phyloP scores from a whole-genome alignment of 108 stramenopile species.

The Nitzschia palea region DNA sequence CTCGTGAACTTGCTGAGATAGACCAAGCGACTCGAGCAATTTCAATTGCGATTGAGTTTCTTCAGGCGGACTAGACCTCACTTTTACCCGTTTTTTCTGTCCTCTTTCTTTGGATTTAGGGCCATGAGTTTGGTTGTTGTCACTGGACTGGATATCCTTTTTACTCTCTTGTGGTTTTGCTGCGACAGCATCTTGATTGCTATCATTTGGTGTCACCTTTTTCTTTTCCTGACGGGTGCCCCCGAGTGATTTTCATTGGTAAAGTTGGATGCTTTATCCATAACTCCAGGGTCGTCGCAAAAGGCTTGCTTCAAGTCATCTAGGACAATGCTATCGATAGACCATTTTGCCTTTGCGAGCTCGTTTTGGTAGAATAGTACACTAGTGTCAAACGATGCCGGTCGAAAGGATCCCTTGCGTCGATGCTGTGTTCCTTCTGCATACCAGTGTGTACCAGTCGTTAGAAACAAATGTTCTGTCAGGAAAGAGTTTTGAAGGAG shows the following conservation, averaged over 20 bases:
- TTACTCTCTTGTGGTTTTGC: slow-evolving; percentile 14
- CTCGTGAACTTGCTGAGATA: slow-evolving; percentile 6
- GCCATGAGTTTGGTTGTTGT: neutral
- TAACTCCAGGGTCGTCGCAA: slow-evolving; percentile 31
- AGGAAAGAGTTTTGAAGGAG: slow-evolving; percentile 36
- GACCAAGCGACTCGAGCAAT: slow-evolving; percentile 26
- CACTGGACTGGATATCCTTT: slow-evolving; percentile 1
- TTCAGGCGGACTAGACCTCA: too few species aligned
- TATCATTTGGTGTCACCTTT: neutral
- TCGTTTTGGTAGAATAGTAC: slow-evolving; percentile 80
- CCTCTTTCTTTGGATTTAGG: slow-evolving; percentile 5
- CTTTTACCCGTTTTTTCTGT: too few species aligned
- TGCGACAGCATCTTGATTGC: neutral
- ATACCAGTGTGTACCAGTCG: slow-evolving; percentile 72
- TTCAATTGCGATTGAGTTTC: slow-evolving; percentile 24
- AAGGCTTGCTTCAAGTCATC: slow-evolving; percentile 48
- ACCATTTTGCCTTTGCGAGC: slow-evolving; percentile 54
- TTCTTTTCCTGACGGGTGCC: neutral
- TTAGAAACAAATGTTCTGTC: slow-evolving; percentile 57
- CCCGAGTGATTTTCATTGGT: neutral
- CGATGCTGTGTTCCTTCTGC: slow-evolving; percentile 83
- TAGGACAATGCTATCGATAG: slow-evolving; percentile 32
- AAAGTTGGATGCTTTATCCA: slow-evolving; percentile 15
- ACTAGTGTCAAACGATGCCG: slow-evolving; percentile 83
- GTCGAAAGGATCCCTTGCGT: slow-evolving; percentile 57